Percentiles rank a stretch among this genome's conserved stretches.
Conservation (phyloP, 768 basidiomycete genomes). For the Mycena maculata region DNA sequence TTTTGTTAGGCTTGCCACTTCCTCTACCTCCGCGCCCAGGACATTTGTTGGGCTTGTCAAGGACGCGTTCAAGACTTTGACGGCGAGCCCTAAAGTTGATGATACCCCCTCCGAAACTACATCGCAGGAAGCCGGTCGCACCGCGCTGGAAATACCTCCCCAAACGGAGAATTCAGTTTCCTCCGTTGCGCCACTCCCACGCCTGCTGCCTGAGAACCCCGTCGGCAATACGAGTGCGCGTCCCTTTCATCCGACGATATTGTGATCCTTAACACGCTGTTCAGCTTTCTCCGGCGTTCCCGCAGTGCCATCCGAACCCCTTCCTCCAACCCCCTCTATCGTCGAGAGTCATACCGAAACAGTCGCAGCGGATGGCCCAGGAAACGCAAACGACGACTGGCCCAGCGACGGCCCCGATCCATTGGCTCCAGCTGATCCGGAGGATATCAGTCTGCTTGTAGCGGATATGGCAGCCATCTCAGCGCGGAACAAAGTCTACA, state of each 20-base stretch:
- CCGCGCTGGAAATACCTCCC: background rate
- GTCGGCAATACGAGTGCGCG: no score
- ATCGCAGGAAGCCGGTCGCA: background rate
- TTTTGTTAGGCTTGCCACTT: background rate
- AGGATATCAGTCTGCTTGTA: constrained; percentile 4
- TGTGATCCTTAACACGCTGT: background rate
- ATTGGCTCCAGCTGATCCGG: background rate
- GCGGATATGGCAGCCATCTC: constrained; percentile 20
- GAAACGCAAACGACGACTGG: no score
- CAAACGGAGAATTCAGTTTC: no score
- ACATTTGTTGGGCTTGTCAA: constrained; percentile 10
- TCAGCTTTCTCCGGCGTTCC: background rate
- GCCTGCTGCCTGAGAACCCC: no score
- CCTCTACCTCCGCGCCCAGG: background rate
- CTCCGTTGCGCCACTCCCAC: no score
- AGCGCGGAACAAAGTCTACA: constrained; percentile 7
- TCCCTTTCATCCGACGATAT: no score
- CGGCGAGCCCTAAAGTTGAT: background rate
- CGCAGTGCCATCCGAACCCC: no score
- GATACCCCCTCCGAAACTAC: background rate
- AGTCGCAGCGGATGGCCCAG: background rate
- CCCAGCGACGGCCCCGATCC: background rate
- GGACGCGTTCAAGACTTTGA: constrained; percentile 10
- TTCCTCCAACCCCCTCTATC: no score
- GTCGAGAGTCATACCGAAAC: background rate